Evolutionary conservation across 2,329 filamentous ascomycete species (phyloP).

Genomic region (Bretziella fagacearum): DNA sequence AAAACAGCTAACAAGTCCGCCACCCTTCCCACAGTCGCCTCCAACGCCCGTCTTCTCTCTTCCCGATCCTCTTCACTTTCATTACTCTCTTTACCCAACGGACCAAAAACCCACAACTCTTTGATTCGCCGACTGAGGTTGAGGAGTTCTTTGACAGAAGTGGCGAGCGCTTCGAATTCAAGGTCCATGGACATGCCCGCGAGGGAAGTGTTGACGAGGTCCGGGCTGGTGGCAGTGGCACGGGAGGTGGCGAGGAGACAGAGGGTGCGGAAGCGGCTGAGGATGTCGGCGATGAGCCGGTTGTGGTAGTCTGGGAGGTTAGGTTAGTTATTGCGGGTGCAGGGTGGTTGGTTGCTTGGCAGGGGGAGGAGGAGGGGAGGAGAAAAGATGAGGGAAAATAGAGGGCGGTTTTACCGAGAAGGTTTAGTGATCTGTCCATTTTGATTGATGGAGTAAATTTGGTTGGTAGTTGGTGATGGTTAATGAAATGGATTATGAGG

Average conservation of each 20-base stretch:
- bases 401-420: too few relatives aligned
- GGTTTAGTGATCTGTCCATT: slow-evolving; percentile 19
- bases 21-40: slow-evolving; percentile 19
- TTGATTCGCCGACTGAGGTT: slow-evolving; percentile 29
- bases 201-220: slow-evolving; percentile 27
- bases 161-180: slow-evolving; percentile 29
- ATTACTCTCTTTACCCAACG: slow-evolving; percentile 25
- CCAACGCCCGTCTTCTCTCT: slow-evolving; percentile 21
- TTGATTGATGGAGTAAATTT: slow-evolving; percentile 1
- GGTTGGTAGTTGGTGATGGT: background rate
- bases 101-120: slow-evolving; percentile 29
- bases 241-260: slow-evolving; percentile 26
- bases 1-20: slow-evolving; percentile 7
- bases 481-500: background rate
- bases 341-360: slow-evolving; percentile 3
- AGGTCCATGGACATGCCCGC: slow-evolving; percentile 29
- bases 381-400: slow-evolving; percentile 6
- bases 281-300: slow-evolving; percentile 28
- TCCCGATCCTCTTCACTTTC: slow-evolving; percentile 23
- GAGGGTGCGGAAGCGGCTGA: slow-evolving; percentile 28
- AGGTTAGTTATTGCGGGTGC: too few relatives aligned
- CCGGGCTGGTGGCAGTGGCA: slow-evolving; percentile 22
- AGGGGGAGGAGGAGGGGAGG: background rate
- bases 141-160: slow-evolving; percentile 29
- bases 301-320: slow-evolving; percentile 27